phyloP scores from a whole-genome alignment of 1,284 basidiomycete species.

The Fistulinella cinereoalba region DNA sequence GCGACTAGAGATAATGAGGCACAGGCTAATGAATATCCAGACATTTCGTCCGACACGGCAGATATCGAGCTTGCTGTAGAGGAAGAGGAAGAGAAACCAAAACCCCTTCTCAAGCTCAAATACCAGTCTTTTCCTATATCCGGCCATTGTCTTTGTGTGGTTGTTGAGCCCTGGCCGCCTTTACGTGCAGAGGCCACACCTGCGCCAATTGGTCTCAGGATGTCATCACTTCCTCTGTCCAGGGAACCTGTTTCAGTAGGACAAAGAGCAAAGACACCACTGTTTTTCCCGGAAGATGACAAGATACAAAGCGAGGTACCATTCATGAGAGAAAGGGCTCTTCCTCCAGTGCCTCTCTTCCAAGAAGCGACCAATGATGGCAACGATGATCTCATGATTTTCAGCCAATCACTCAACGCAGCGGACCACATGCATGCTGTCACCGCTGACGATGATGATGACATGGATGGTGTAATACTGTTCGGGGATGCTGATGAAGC shows the following conservation, averaged over 20 bases:
- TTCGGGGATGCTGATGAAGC: constrained; percentile 79
- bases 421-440: constrained; percentile 52
- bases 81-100: constrained; percentile 68
- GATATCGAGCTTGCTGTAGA: constrained; percentile 32
- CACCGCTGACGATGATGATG: constrained; percentile 68
- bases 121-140: constrained; percentile 68
- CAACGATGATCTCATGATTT: constrained; percentile 59
- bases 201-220: constrained; percentile 33
- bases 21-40: constrained; percentile 3
- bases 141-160: constrained; percentile 69
- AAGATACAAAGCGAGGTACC: constrained; percentile 40
- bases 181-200: constrained; percentile 40
- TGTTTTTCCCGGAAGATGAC: constrained; percentile 67
- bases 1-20: background rate
- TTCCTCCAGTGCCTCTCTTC: constrained; percentile 47
- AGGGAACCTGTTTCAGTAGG: constrained; percentile 11
- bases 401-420: constrained; percentile 68
- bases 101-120: constrained; percentile 59
- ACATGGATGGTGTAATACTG: constrained; percentile 67
- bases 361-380: constrained; percentile 38
- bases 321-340: constrained; percentile 21
- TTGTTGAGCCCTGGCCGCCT: constrained; percentile 73
- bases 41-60: constrained; percentile 1
- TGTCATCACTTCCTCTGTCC: constrained; percentile 29
- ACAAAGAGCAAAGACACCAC: constrained; percentile 48